These are phyloP conservation scores for Cryphonectria radicalis DNA, from an alignment of 2,329 filamentous ascomycete species.

Conservation along the genomic window DNA sequence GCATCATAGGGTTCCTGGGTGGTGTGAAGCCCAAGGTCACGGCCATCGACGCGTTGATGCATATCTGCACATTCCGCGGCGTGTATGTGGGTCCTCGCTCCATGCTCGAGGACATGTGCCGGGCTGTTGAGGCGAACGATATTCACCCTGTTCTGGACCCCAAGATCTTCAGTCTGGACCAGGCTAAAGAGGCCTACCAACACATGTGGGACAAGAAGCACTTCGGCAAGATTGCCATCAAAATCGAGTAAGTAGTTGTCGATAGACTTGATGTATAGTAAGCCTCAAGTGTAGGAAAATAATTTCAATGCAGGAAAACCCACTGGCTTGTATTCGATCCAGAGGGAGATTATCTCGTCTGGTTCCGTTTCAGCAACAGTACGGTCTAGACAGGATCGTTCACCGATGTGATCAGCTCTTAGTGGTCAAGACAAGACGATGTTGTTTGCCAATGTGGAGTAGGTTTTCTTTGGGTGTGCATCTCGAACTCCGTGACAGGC, in stretches of 20 bases:
- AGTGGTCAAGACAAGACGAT: not conserved
- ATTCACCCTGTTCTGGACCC: slow-evolving; percentile 48
- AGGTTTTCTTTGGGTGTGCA: not conserved
- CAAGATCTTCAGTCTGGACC: slow-evolving; percentile 44
- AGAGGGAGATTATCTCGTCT: not conserved
- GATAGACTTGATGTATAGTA: not conserved
- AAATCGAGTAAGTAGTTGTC: slow-evolving; percentile 43
- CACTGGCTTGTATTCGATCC: not conserved
- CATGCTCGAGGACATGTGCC: slow-evolving; percentile 49
- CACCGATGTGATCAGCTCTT: not conserved
- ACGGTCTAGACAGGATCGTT: too few relatives aligned
- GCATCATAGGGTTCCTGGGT: slow-evolving; percentile 48
- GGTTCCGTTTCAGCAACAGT: not conserved
- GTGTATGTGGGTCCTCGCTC: slow-evolving; percentile 46
- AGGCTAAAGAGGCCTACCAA: slow-evolving; percentile 52
- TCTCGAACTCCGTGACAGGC: not conserved
- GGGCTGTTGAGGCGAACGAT: slow-evolving; percentile 46
- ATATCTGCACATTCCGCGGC: slow-evolving; percentile 46
- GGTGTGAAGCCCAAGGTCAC: slow-evolving; percentile 50
- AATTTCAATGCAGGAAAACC: not conserved
- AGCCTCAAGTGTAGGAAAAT: too few relatives aligned
- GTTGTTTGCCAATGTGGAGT: not conserved
- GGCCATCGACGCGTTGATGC: slow-evolving; percentile 54
- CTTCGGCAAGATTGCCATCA: slow-evolving; percentile 59
- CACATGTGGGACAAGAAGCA: slow-evolving; percentile 60